These are phyloP conservation scores for Kodamaea derodonti DNA, from an alignment of 1,139 yeast species.

Conservation along the genomic window DNA sequence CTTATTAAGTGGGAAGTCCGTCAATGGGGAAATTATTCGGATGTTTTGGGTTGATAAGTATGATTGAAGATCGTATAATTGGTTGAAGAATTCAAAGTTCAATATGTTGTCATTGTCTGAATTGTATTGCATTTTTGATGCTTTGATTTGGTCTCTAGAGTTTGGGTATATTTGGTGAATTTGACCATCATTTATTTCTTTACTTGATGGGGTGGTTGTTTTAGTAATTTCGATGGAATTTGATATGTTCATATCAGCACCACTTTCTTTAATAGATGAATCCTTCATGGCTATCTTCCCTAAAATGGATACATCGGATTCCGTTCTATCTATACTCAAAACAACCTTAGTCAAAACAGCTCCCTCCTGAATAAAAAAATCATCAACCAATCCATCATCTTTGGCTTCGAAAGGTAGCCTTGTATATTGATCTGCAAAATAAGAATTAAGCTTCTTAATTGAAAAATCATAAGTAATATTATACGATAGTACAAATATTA, in stretches of 20 bases:
- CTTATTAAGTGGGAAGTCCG: slow-evolving; percentile 15
- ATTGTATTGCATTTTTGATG: too few species aligned
- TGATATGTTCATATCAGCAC: not conserved
- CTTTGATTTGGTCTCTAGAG: too few species aligned
- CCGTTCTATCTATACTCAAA: too few species aligned
- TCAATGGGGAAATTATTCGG: slow-evolving; percentile 20
- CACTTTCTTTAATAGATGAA: not conserved
- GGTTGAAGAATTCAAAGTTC: slow-evolving; percentile 14
- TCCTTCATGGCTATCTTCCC: not conserved
- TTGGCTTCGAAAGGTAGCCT: slow-evolving; percentile 3
- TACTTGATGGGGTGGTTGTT: too few species aligned
- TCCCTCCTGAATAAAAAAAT: not conserved
- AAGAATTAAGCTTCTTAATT: slow-evolving; percentile 16
- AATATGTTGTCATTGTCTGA: slow-evolving; percentile 15
- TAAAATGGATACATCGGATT: too few species aligned
- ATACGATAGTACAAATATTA: slow-evolving; percentile 21
- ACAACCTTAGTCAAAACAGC: not conserved
- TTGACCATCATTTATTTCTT: too few species aligned
- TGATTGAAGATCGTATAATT: slow-evolving; percentile 10
- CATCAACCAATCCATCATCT: not conserved
- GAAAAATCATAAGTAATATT: slow-evolving; percentile 21
- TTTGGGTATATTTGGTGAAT: too few species aligned
- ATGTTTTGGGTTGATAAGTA: slow-evolving; percentile 3
- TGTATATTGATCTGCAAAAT: slow-evolving; percentile 9
- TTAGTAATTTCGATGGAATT: not conserved